Evolutionary conservation across 2,329 filamentous ascomycete species (phyloP).

Genomic region (Karstenula rhodostoma): DNA sequence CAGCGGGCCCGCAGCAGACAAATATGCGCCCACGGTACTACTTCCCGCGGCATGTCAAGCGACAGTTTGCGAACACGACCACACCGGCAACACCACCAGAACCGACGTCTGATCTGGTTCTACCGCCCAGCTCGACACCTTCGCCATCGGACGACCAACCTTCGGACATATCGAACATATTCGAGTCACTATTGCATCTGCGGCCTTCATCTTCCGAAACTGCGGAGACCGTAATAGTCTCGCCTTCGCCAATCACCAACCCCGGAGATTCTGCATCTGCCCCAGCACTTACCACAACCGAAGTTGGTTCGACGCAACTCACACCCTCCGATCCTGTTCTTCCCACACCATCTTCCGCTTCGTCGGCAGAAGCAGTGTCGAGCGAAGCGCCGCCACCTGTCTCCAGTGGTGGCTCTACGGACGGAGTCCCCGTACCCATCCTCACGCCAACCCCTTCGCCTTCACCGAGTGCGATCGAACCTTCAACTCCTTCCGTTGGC

Average conservation of each 20-base stretch:
- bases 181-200: constrained; percentile 35
- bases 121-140: constrained; percentile 32
- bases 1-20: constrained; percentile 50
- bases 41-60: constrained; percentile 57
- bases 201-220: constrained; percentile 23
- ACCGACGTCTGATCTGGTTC: constrained; percentile 27
- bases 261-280: neutral
- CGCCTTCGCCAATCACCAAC: constrained; percentile 21
- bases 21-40: constrained; percentile 54
- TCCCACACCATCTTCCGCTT: neutral
- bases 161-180: constrained; percentile 34
- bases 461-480: constrained; percentile 6
- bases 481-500: constrained; percentile 8
- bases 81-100: constrained; percentile 31
- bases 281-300: neutral
- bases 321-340: constrained; percentile 5
- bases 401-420: constrained; percentile 10
- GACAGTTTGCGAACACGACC: constrained; percentile 50
- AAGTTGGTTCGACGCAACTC: constrained; percentile 6
- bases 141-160: constrained; percentile 27
- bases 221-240: constrained; percentile 28
- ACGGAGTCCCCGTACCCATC: constrained; percentile 1
- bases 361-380: neutral
- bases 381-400: neutral
- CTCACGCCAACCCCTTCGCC: constrained; percentile 6